Percentiles rank a stretch among this genome's conserved stretches.
These are phyloP conservation scores for Trichoderma afroharzianum DNA, from an alignment of 2,329 filamentous ascomycete species.

Conservation along the genomic window DNA sequence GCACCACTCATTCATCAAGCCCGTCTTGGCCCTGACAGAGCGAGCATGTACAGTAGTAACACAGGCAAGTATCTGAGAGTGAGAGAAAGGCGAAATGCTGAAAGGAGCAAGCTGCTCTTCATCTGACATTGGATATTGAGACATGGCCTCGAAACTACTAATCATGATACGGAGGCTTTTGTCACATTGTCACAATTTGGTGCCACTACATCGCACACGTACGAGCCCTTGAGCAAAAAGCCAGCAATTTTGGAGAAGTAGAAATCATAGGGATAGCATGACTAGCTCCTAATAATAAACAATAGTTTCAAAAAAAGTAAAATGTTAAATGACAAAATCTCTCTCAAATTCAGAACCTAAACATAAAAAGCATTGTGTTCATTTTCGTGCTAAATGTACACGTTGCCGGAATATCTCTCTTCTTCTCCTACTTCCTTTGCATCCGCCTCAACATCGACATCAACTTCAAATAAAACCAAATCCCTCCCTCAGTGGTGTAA, in stretches of 20 bases:
- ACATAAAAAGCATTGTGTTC: background rate
- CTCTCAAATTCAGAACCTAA: background rate
- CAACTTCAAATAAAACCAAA: background rate
- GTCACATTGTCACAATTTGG: background rate
- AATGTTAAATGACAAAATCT: slow-evolving; percentile 2
- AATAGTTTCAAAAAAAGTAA: background rate
- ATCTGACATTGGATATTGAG: background rate
- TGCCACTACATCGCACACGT: background rate
- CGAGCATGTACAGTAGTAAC: background rate
- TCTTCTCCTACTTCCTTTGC: background rate
- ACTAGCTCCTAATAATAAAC: background rate
- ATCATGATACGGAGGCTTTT: background rate
- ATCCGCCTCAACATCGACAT: background rate
- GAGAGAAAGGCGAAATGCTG: background rate
- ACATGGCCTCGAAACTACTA: background rate
- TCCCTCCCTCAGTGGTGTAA: background rate
- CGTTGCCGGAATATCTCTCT: background rate
- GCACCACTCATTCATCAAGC: background rate
- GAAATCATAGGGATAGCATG: background rate
- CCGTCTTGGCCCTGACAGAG: background rate
- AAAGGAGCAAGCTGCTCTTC: background rate
- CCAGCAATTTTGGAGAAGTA: background rate
- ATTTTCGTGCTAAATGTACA: slow-evolving; percentile 1
- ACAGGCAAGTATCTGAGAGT: background rate
- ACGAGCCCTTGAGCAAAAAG: background rate